Conservation (phyloP, 768 basidiomycete genomes). For the Naganishia randhawae region DNA sequence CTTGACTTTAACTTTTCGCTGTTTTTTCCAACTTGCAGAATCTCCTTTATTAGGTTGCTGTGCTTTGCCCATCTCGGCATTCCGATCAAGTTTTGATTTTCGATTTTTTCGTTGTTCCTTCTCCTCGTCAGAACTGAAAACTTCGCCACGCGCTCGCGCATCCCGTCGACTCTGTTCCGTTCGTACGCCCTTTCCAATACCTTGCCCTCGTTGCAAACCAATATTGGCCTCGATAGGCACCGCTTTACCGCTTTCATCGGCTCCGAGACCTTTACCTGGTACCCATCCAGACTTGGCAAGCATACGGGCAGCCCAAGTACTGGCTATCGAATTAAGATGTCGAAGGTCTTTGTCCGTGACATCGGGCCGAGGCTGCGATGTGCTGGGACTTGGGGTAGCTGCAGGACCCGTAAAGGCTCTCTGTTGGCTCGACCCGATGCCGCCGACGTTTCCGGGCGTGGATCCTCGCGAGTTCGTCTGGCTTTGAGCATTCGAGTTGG, state of each 20-base stretch:
- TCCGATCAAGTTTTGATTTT: slow-evolving; percentile 24
- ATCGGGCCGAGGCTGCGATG: slow-evolving; percentile 51
- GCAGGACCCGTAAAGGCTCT: slow-evolving; percentile 33
- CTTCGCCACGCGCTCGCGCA: slow-evolving; percentile 44
- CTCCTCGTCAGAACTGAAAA: slow-evolving; percentile 45
- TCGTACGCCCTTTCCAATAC: slow-evolving; percentile 45
- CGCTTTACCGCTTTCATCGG: slow-evolving; percentile 44
- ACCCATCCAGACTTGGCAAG: slow-evolving; percentile 95
- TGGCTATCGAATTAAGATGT: slow-evolving; percentile 77
- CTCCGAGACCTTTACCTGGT: slow-evolving; percentile 55
- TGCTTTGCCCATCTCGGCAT: slow-evolving; percentile 14
- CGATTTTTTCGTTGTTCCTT: slow-evolving; percentile 32
- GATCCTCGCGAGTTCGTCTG: slow-evolving; percentile 8
- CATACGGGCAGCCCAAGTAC: slow-evolving; percentile 80
- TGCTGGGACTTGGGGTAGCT: slow-evolving; percentile 41
- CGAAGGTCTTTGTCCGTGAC: slow-evolving; percentile 64
- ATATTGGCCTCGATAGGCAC: slow-evolving; percentile 43
- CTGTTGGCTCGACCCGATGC: slow-evolving; percentile 25
- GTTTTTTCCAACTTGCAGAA: slow-evolving; percentile 70
- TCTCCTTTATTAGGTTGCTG: slow-evolving; percentile 46
- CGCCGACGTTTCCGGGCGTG: slow-evolving; percentile 1
- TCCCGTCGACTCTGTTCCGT: slow-evolving; percentile 50
- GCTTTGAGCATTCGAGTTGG: background rate
- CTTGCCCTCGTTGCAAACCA: slow-evolving; percentile 42
- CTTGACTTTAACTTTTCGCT: slow-evolving; percentile 74